phyloP scores from a whole-genome alignment of 2,329 filamentous ascomycete genomes.

The Trichophyton rubrum region DNA sequence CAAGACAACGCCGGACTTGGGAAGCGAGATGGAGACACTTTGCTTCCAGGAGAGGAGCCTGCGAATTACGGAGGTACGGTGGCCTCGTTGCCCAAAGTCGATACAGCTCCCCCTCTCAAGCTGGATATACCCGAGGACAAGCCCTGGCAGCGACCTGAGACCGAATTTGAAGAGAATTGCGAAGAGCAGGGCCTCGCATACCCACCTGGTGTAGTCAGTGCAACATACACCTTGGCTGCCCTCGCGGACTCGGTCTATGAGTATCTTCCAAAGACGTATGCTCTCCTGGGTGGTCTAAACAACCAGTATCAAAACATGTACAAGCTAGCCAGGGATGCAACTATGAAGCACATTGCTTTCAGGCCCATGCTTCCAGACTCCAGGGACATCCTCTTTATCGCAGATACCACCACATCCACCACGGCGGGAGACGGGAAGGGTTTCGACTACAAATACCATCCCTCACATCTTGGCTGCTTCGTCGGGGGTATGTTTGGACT shows the following conservation, averaged over 20 bases:
- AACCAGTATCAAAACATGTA: conserved; percentile 56
- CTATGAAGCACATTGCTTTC: conserved; percentile 62
- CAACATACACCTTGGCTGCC: conserved; percentile 38
- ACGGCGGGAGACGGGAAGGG: conserved; percentile 19
- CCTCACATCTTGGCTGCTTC: conserved; percentile 43
- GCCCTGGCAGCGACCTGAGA: not conserved
- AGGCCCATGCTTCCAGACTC: conserved; percentile 59
- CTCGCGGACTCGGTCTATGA: conserved; percentile 47
- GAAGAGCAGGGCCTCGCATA: conserved; percentile 29
- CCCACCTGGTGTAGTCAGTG: conserved; percentile 17
- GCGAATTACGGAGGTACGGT: conserved; percentile 13
- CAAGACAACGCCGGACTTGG: not conserved
- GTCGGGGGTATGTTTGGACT: conserved; percentile 46
- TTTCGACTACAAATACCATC: conserved; percentile 28
- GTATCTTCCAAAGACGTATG: conserved; percentile 52
- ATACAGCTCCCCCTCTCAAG: not conserved
- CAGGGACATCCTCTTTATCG: conserved; percentile 55
- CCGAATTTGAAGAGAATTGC: conserved; percentile 18
- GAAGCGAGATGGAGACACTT: not conserved
- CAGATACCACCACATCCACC: conserved; percentile 38
- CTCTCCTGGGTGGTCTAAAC: conserved; percentile 63
- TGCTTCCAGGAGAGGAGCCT: conserved; percentile 20
- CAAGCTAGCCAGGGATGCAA: conserved; percentile 51
- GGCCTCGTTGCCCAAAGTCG: not conserved
- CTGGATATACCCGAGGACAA: not conserved